Evolutionary conservation across 108 stramenopile species (phyloP).

Genomic region (Discostella pseudostelligera): DNA sequence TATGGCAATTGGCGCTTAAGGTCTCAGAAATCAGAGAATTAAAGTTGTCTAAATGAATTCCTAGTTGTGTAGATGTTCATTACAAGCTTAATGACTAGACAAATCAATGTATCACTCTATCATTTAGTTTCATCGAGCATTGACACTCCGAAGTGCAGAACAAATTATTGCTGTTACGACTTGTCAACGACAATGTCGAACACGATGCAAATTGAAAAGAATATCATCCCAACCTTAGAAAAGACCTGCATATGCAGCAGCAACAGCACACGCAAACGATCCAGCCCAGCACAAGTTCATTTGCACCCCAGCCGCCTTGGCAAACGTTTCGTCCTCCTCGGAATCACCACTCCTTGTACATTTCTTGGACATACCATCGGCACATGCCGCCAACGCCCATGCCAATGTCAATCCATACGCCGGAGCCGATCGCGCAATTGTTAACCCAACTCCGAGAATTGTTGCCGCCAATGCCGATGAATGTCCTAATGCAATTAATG

Average conservation of each 20-base stretch:
- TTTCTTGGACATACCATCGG: slow-evolving; percentile 55
- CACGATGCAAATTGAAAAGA: too few relatives aligned
- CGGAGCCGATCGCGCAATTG: slow-evolving; percentile 42
- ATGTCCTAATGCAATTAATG: slow-evolving; percentile 55
- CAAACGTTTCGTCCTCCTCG: slow-evolving; percentile 24
- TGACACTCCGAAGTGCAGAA: too few relatives aligned
- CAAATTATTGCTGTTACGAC: too few relatives aligned
- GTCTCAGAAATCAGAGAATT: not conserved
- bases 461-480: slow-evolving; percentile 62
- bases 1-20: slow-evolving; percentile 90
- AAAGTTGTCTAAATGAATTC: slow-evolving; percentile 1
- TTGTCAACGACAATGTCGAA: too few relatives aligned
- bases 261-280: slow-evolving; percentile 39
- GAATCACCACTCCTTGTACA: slow-evolving; percentile 6
- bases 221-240: too few relatives aligned
- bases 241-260: slow-evolving; percentile 31
- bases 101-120: too few relatives aligned
- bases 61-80: not conserved
- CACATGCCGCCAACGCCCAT: slow-evolving; percentile 75
- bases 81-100: too few relatives aligned
- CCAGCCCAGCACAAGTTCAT: slow-evolving; percentile 42
- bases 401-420: slow-evolving; percentile 62
- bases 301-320: slow-evolving; percentile 38
- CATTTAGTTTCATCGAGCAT: too few relatives aligned
- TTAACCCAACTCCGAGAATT: slow-evolving; percentile 55